A percentile compares a stretch with the other conserved stretches of the same genome.
phyloP scores from a whole-genome alignment of 139 green algal species.

The Chlorella sp. region DNA sequence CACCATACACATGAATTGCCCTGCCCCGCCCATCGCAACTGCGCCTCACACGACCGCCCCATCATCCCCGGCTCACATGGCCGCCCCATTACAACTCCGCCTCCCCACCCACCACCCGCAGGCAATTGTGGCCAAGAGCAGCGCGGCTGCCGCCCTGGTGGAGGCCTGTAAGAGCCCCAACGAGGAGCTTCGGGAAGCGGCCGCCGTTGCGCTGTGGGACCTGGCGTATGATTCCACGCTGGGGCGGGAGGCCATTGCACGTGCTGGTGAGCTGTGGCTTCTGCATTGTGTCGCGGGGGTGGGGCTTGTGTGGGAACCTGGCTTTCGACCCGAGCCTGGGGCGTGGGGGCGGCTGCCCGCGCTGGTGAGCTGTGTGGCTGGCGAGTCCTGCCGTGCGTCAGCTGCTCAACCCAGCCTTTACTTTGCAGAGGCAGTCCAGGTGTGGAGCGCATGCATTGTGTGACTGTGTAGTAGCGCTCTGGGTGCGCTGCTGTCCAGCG shows the following conservation, averaged over 20 bases:
- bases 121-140: conserved; percentile 22
- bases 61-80: neutral
- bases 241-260: conserved; percentile 13
- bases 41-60: neutral
- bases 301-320: too few species aligned
- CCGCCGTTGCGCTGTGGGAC: conserved; percentile 42
- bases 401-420: too few species aligned
- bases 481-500: neutral
- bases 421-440: neutral
- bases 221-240: conserved; percentile 16
- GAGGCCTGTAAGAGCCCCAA: conserved; percentile 14
- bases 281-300: too few species aligned
- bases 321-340: neutral
- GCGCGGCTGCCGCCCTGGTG: conserved; percentile 12
- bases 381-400: too few species aligned
- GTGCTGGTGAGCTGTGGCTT: neutral
- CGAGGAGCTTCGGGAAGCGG: conserved; percentile 33
- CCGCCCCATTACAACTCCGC: neutral
- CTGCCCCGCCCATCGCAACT: too few species aligned
- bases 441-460: neutral
- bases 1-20: too few species aligned
- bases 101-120: neutral
- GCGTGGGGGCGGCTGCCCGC: neutral
- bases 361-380: too few species aligned
- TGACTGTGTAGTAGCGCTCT: neutral